Evolutionary conservation across 768 basidiomycete genomes (phyloP).

Genomic region (Boletus edulis): DNA sequence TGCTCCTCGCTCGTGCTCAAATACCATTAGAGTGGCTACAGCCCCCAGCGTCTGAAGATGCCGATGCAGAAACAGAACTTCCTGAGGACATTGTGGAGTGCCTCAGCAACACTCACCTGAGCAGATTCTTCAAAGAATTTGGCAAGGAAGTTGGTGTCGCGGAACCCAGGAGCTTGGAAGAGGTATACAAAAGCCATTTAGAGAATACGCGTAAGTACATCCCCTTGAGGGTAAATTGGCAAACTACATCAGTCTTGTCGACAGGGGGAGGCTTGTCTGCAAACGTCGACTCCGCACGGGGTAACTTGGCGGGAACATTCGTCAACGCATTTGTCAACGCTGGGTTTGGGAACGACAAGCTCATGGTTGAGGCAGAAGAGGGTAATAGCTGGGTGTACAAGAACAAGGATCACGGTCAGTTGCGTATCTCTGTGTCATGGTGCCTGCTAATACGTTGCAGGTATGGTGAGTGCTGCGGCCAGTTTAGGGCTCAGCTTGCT

Average conservation of each 20-base stretch:
- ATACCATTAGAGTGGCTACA: slow-evolving; percentile 89
- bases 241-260: background rate
- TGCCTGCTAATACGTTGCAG: slow-evolving; percentile 35
- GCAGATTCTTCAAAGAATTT: slow-evolving; percentile 81
- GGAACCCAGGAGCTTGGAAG: slow-evolving; percentile 90
- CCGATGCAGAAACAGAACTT: slow-evolving; percentile 62
- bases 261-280: slow-evolving; percentile 65
- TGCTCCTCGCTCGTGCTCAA: slow-evolving; percentile 89
- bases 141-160: slow-evolving; percentile 90
- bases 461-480: slow-evolving; percentile 96
- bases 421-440: background rate
- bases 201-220: slow-evolving; percentile 76
- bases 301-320: slow-evolving; percentile 93
- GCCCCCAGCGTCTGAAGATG: slow-evolving; percentile 45
- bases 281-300: slow-evolving; percentile 89
- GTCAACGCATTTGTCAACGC: slow-evolving; percentile 99
- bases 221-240: background rate
- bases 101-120: slow-evolving; percentile 82
- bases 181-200: slow-evolving; percentile 95
- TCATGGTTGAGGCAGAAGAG: slow-evolving; percentile 96
- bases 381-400: slow-evolving; percentile 99
- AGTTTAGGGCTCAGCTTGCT: slow-evolving; percentile 89
- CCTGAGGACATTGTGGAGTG: slow-evolving; percentile 83
- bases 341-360: slow-evolving; percentile 97
- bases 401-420: slow-evolving; percentile 94